These are phyloP conservation scores for Microbotryum silenes-acaulis DNA, from an alignment of 1,284 basidiomycete species.

Conservation along the genomic window DNA sequence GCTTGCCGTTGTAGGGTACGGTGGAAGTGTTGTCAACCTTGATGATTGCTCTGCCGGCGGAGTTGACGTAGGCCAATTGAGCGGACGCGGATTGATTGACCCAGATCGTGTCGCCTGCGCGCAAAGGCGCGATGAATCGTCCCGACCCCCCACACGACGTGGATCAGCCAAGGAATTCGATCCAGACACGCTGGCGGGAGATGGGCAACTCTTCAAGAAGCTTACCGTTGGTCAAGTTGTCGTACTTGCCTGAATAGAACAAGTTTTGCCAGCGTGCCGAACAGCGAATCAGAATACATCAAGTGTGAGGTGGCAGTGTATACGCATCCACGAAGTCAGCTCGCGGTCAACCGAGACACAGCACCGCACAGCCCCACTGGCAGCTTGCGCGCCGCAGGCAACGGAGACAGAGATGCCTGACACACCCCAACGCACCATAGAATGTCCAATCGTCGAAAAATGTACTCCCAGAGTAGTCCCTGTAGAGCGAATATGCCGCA, in stretches of 20 bases:
- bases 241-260: constrained; percentile 17
- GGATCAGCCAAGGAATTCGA: background rate
- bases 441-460: constrained; percentile 24
- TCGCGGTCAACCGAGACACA: background rate
- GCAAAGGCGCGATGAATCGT: background rate
- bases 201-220: background rate
- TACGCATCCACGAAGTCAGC: too few relatives aligned
- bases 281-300: background rate
- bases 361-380: background rate
- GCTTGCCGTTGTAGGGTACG: constrained; percentile 21
- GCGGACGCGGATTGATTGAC: constrained; percentile 17
- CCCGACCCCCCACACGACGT: background rate
- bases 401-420: background rate
- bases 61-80: constrained; percentile 22
- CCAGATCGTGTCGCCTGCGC: constrained; percentile 17
- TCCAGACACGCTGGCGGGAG: background rate
- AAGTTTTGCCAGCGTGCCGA: background rate
- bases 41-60: constrained; percentile 23
- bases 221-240: constrained; percentile 21
- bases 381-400: background rate
- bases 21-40: constrained; percentile 16
- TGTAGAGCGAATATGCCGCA: background rate
- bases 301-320: too few relatives aligned
- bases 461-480: constrained; percentile 1
- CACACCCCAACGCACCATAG: constrained; percentile 12